Evolutionary conservation across 139 green algal species (phyloP), one percentile per base, ranked within the genome.

Genomic region (Chlamydomonas eustigma): DNA sequence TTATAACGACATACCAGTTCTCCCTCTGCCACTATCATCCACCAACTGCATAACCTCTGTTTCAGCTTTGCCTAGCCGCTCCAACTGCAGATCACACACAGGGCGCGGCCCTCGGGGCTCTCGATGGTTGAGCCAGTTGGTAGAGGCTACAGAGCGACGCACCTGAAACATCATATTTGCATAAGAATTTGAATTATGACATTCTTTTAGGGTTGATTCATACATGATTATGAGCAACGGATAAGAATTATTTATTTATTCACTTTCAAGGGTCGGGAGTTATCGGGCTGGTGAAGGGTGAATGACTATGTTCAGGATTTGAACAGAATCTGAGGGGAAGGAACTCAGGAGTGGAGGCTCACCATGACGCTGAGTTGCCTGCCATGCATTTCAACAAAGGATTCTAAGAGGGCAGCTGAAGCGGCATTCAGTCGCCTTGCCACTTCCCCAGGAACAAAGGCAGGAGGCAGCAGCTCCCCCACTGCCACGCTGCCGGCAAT

Each of bases 381-480:
- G 1, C 89, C 88, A 44, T 93, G 86, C 39, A 83, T 36, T 50
- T 91, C 85, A 37, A 93, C 86, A 71, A 91, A 95, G 0, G 73
- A 78, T 2, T 51, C 65, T 74, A 92, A 73, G 65, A 95, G 79
- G 8, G 78, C 74, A n/a, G 75, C 73, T 28, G 74, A 80, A 1
- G 83, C 78, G 5, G 78, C 81, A 22, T 44, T 68, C 75, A 92
- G 71, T 4, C 84, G 73, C 28, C 86, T 75, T 2, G 71, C 71
- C 44, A 86, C 73, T 25, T 74, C 33, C 30, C 71, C 77, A 31
- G 58, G 51, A 58, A 76, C 37, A 74, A 71, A 72, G 1, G 50
- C 68, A 44, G 51, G 32, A 2, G 76, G 33, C n/a, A 33, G 58
- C 58, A 28, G 25, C 25, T 32, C 24, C 58, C 25, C 58, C 5